Evolutionary conservation across 129 eudicot species (phyloP).

Genomic region (Pseudognaphalium luteoalbum): DNA sequence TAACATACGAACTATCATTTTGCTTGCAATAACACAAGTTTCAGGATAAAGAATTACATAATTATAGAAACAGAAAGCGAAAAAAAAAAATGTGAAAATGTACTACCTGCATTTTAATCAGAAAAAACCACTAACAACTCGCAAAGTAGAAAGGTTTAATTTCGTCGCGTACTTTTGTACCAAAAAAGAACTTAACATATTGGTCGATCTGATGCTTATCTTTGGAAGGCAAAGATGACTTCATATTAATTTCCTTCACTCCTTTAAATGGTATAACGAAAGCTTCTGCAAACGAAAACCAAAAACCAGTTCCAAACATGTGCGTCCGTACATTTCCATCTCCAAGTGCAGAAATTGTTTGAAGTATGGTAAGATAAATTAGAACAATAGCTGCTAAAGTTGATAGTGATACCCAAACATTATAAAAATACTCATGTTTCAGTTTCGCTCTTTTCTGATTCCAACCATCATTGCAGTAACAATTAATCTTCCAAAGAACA

Average conservation of each 20-base stretch:
- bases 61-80: too few species aligned
- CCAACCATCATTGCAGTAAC: slow-evolving; percentile 29
- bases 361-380: slow-evolving; percentile 37
- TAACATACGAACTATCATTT: not conserved
- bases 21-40: too few species aligned
- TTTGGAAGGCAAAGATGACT: not conserved
- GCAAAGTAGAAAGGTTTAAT: not conserved
- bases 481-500: slow-evolving; percentile 35
- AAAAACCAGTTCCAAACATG: slow-evolving; percentile 7
- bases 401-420: slow-evolving; percentile 39
- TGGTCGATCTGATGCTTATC: not conserved
- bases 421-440: slow-evolving; percentile 38
- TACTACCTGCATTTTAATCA: too few species aligned
- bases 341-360: slow-evolving; percentile 23
- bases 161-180: not conserved
- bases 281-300: slow-evolving; percentile 23
- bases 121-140: slow-evolving; percentile 13
- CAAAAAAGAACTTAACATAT: not conserved
- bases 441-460: slow-evolving; percentile 29
- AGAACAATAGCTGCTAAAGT: slow-evolving; percentile 33
- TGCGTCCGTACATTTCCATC: not conserved
- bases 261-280: slow-evolving; percentile 13
- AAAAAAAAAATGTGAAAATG: too few species aligned
- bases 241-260: not conserved
- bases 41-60: too few species aligned